Conservation (phyloP, 176 grass and related monocot genomes). For the Metroxylon sagu region DNA sequence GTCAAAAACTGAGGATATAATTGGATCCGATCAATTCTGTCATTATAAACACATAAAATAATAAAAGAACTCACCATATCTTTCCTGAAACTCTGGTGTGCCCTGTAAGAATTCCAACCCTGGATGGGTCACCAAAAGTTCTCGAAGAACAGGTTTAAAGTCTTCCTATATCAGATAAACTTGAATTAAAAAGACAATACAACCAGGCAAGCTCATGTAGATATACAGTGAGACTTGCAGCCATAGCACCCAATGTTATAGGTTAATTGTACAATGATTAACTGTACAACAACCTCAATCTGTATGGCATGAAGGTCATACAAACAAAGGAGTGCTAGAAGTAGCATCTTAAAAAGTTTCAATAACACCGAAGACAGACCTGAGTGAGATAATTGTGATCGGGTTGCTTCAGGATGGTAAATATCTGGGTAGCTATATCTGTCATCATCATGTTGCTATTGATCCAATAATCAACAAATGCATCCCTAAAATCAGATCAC, state of each 20-base stretch:
- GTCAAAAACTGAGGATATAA: too few species aligned
- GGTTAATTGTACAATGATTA: too few species aligned
- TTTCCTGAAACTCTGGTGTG: slow-evolving; percentile 99
- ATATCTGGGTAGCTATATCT: slow-evolving; percentile 82
- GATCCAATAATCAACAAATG: slow-evolving; percentile 93
- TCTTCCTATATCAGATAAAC: slow-evolving; percentile 52
- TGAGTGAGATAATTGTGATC: slow-evolving; percentile 61
- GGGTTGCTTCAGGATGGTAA: slow-evolving; percentile 73
- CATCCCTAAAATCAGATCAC: slow-evolving; percentile 52
- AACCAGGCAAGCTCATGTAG: too few species aligned
- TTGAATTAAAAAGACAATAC: too few species aligned
- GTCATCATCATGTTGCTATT: slow-evolving; percentile 87
- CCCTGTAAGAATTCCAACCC: slow-evolving; percentile 99
- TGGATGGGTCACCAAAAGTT: slow-evolving; percentile 88
- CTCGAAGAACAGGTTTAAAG: slow-evolving; percentile 86
- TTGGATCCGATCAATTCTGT: too few species aligned
- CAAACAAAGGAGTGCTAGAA: too few species aligned
- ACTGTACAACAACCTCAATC: too few species aligned
- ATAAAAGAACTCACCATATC: slow-evolving; percentile 63
- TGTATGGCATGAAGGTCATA: too few species aligned
- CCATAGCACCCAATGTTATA: too few species aligned
- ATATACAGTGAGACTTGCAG: too few species aligned
- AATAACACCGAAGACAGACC: slow-evolving; percentile 34
- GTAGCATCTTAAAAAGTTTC: too few species aligned
- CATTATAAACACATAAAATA: not conserved